phyloP scores from a whole-genome alignment of 805 yeast genomes.

The Sungouiella blattae region DNA sequence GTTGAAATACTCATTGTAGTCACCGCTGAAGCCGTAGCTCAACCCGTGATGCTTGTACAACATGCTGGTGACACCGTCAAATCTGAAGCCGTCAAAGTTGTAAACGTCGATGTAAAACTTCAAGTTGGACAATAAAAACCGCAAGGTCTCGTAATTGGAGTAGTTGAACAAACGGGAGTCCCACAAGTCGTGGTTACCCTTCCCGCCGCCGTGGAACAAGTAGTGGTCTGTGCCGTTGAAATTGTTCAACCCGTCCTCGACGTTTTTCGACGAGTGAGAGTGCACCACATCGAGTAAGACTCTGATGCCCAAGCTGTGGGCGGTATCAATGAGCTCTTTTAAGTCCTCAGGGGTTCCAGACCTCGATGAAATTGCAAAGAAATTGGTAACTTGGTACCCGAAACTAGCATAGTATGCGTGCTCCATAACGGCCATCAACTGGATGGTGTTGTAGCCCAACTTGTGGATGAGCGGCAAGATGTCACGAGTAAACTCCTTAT shows the following conservation, averaged over 20 bases:
- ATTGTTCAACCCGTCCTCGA: conserved; percentile 85
- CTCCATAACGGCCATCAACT: conserved; percentile 97
- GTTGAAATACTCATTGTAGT: conserved; percentile 85
- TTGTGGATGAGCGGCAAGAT: conserved; percentile 80
- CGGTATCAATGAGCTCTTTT: conserved; percentile 85
- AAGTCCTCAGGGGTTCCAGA: conserved; percentile 95
- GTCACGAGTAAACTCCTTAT: conserved; percentile 76
- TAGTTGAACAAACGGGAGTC: conserved; percentile 94
- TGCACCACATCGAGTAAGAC: conserved; percentile 92
- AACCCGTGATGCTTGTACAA: conserved; percentile 89
- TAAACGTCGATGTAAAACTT: conserved; percentile 80
- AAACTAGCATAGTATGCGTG: conserved; percentile 97
- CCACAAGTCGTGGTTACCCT: conserved; percentile 90
- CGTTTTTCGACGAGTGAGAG: conserved; percentile 93
- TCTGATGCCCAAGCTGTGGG: conserved; percentile 82
- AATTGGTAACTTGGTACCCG: conserved; percentile 95
- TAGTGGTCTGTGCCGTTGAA: conserved; percentile 96
- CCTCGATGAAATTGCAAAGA: conserved; percentile 86
- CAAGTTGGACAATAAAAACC: conserved; percentile 81
- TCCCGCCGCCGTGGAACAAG: conserved; percentile 87
- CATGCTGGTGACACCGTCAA: conserved; percentile 96
- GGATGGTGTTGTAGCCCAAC: conserved; percentile 89
- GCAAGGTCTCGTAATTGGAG: conserved; percentile 83
- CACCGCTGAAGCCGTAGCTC: conserved; percentile 87
- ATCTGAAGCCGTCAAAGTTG: conserved; percentile 90